These are phyloP conservation scores for Williopsis jadinii DNA, from an alignment of 1,139 yeast genomes.

Conservation along the genomic window DNA sequence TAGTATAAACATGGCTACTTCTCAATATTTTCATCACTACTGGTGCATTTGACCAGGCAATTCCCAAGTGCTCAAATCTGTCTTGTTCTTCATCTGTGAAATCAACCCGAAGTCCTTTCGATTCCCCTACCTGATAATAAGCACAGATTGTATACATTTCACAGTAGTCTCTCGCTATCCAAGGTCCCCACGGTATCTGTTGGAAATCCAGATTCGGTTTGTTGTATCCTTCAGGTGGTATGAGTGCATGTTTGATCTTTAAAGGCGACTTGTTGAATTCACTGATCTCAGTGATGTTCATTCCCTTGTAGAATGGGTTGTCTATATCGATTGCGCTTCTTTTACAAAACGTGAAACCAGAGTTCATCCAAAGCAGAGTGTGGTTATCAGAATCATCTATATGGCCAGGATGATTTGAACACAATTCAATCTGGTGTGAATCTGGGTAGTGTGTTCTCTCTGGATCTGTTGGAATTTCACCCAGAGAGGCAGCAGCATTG, in stretches of 20 bases:
- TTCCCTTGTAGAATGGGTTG: slow-evolving; percentile 14
- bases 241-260: slow-evolving; percentile 38
- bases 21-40: slow-evolving; percentile 4
- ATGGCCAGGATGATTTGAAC: slow-evolving; percentile 70
- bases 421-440: slow-evolving; percentile 35
- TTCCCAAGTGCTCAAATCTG: slow-evolving; percentile 11
- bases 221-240: slow-evolving; percentile 37
- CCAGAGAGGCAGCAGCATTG: slow-evolving; percentile 44
- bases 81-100: slow-evolving; percentile 7
- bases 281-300: slow-evolving; percentile 2
- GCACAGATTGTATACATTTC: slow-evolving; percentile 53
- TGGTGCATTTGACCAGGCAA: slow-evolving; percentile 8
- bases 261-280: slow-evolving; percentile 36
- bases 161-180: slow-evolving; percentile 48
- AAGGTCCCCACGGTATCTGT: slow-evolving; percentile 43
- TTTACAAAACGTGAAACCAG: slow-evolving; percentile 60
- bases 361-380: slow-evolving; percentile 55
- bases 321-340: slow-evolving; percentile 21
- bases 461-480: slow-evolving; percentile 28
- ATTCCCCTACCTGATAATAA: slow-evolving; percentile 31
- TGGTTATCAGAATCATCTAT: slow-evolving; percentile 35
- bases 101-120: slow-evolving; percentile 10
- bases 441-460: slow-evolving; percentile 10
- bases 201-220: slow-evolving; percentile 23
- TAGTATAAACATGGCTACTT: neutral